Evolutionary conservation across 2,329 filamentous ascomycete species (phyloP), one percentile per base, ranked within the genome.

Genomic region (Fusarium sp.): DNA sequence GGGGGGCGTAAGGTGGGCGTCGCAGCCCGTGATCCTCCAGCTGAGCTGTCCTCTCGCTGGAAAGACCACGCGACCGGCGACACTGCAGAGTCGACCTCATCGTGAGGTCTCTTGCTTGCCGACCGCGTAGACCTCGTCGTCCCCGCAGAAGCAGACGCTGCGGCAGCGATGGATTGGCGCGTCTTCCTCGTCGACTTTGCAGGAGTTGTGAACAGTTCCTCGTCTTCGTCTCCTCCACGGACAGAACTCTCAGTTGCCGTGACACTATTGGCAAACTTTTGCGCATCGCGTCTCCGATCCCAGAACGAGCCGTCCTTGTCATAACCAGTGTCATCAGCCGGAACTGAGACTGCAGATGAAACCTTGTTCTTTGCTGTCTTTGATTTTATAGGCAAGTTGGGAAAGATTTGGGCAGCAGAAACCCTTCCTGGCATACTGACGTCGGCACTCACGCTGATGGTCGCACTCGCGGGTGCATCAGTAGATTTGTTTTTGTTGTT

Each of bases 1-100:
- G 81, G 78, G 31, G 86, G 82, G 39, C 85, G 85, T 54, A 84
- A 80, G 41, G 84, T 82, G 9, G 88, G 89, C 31, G 89, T 91
- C 55, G 82, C 86, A 56, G 87, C 87, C 69, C 88, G 86, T 31
- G 88, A 90, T 68, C 80, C 83, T 45, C 82, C 78, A 73, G 81
- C 63, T 76, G 82, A 76, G 78, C 82, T 76, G 72, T 78, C 74
- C 42, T 85, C 82, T n/a, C 79, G 79, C 53, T 81, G 80, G 69
- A 85, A 83, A 43, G 82, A 83, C 51, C 82, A 80, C 17, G 82
- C 76, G 17, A 82, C 82, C 4, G 87, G 86, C 45, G 87, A 89
- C 58, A 80, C 79, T 59, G 81, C 78, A 46, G 82, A 80, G 53
- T 89, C 86, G 17, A 82, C 75, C 59, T 88, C 85, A 66, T 89